Conservation (phyloP, 345 rosid genomes). For the Populus tremula region DNA sequence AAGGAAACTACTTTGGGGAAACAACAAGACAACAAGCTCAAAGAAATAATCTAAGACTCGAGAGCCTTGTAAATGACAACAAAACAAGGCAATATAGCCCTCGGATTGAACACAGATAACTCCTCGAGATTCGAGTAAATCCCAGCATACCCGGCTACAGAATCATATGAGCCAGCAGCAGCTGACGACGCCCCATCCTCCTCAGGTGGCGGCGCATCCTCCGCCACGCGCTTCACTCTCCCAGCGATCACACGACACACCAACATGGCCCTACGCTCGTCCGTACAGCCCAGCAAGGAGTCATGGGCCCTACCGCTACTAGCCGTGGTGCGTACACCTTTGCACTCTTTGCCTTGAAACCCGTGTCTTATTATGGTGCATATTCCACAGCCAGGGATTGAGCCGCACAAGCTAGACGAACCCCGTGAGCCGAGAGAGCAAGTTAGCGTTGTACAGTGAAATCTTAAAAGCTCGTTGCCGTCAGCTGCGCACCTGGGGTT, state of each 20-base stretch:
- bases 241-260: constrained; percentile 98
- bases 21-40: neutral
- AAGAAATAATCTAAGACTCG: constrained; percentile 30
- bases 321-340: constrained; percentile 77
- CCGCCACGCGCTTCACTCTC: constrained; percentile 55
- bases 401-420: constrained; percentile 72
- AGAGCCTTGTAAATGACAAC: constrained; percentile 80
- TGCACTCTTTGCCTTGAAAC: constrained; percentile 41
- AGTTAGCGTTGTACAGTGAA: constrained; percentile 71
- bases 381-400: constrained; percentile 82
- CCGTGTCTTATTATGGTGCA: constrained; percentile 86
- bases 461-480: constrained; percentile 91
- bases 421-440: constrained; percentile 82
- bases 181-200: constrained; percentile 15
- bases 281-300: constrained; percentile 44
- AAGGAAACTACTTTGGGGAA: neutral
- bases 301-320: constrained; percentile 97
- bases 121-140: constrained; percentile 80
- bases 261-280: constrained; percentile 80
- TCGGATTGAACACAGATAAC: constrained; percentile 69
- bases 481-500: constrained; percentile 93
- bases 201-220: constrained; percentile 33
- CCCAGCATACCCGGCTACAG: constrained; percentile 68
- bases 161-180: constrained; percentile 56
- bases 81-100: constrained; percentile 92